These are phyloP conservation scores for Chrysoporthe deuterocubensis DNA, from an alignment of 2,329 filamentous ascomycete genomes.

Conservation along the genomic window DNA sequence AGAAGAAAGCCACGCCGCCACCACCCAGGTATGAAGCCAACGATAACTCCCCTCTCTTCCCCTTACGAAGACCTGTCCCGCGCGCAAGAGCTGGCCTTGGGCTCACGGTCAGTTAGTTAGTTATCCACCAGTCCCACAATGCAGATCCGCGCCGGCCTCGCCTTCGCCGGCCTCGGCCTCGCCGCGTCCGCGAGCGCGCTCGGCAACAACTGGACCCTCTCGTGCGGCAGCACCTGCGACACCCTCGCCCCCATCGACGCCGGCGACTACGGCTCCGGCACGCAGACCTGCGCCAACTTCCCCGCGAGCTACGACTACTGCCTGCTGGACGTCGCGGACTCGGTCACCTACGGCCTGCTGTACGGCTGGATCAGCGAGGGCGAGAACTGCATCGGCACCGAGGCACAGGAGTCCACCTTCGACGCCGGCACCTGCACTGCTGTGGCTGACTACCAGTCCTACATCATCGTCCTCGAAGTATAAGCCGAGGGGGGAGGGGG, in stretches of 20 bases:
- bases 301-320: background rate
- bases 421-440: background rate
- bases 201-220: conserved; percentile 10
- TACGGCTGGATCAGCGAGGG: conserved; percentile 12
- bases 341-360: conserved; percentile 4
- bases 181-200: background rate
- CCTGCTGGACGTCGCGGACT: background rate
- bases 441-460: background rate
- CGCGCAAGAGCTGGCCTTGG: background rate
- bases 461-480: conserved; percentile 7
- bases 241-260: background rate
- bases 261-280: background rate
- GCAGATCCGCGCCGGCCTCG: background rate
- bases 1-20: too few species aligned
- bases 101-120: background rate
- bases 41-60: background rate
- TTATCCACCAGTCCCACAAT: background rate
- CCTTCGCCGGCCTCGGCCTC: background rate
- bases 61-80: background rate
- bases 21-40: too few species aligned
- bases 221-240: conserved; percentile 3
- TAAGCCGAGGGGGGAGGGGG: background rate
- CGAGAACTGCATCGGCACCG: background rate
- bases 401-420: background rate
- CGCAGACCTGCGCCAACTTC: conserved; percentile 12